Evolutionary conservation across 176 grass and related monocot genomes (phyloP).

Genomic region (Aechmea fasciata): DNA sequence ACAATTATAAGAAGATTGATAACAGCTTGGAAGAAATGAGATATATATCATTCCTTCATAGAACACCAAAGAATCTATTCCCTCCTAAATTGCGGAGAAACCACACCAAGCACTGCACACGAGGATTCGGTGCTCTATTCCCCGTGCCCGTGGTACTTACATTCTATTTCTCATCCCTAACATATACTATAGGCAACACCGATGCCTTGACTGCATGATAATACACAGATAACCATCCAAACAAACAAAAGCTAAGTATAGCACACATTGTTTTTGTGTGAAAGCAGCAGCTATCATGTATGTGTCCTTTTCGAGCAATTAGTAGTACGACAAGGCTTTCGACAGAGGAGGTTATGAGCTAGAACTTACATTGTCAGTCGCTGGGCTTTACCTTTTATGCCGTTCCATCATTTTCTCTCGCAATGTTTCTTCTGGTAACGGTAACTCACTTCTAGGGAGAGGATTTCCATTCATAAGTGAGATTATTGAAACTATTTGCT

Average conservation of each 20-base stretch:
- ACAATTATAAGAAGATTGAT: not conserved
- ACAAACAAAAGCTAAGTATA: conserved; percentile 24
- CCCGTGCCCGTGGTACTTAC: conserved; percentile 3
- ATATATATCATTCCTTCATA: not conserved
- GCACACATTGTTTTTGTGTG: conserved; percentile 22
- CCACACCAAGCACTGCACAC: not conserved
- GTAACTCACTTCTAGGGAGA: conserved; percentile 47
- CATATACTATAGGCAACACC: conserved; percentile 7
- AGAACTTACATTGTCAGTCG: conserved; percentile 31
- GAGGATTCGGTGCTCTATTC: conserved; percentile 1
- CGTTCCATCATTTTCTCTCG: conserved; percentile 7
- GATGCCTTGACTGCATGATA: conserved; percentile 1
- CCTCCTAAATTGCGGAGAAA: not conserved
- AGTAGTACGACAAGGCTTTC: conserved; percentile 9
- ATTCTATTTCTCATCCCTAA: not conserved
- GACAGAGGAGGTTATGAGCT: not conserved
- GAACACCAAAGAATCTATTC: not conserved
- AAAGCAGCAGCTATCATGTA: conserved; percentile 16
- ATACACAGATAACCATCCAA: conserved; percentile 25
- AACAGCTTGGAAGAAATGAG: not conserved
- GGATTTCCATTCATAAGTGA: conserved; percentile 87
- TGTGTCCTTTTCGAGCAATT: conserved; percentile 29
- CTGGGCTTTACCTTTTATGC: conserved; percentile 13
- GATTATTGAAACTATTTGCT: conserved; percentile 75
- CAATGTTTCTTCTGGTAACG: not conserved